Evolutionary conservation across 2,329 filamentous ascomycete genomes (phyloP).

Genomic region (Aureobasidium sp.): DNA sequence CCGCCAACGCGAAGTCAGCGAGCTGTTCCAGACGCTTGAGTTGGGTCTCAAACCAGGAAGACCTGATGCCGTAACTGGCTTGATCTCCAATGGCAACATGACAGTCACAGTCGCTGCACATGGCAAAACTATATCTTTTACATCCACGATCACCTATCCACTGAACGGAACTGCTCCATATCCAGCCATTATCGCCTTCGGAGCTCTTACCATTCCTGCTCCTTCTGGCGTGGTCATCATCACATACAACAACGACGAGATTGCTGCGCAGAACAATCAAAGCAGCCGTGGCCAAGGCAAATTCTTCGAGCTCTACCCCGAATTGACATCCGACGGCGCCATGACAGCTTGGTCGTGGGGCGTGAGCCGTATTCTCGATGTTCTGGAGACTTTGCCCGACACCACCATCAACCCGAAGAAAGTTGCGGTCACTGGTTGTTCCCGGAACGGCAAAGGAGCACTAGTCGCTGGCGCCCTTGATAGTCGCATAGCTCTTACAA

Average conservation of each 20-base stretch:
- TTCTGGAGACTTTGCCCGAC: conserved; percentile 42
- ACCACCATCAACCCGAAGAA: conserved; percentile 34
- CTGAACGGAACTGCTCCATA: conserved; percentile 39
- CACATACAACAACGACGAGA: conserved; percentile 50
- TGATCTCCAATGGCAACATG: conserved; percentile 24
- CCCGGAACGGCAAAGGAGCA: conserved; percentile 55
- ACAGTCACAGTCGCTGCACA: conserved; percentile 27
- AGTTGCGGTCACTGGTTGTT: conserved; percentile 53
- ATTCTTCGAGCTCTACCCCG: conserved; percentile 53
- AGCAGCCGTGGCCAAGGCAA: conserved; percentile 46
- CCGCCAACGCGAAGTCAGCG: conserved; percentile 29
- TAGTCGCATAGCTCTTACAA: conserved; percentile 49
- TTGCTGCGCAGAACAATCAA: conserved; percentile 40
- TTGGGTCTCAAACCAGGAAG: conserved; percentile 30
- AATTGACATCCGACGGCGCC: conserved; percentile 46
- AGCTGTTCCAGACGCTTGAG: conserved; percentile 28
- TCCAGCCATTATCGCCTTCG: conserved; percentile 51
- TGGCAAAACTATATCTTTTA: conserved; percentile 29
- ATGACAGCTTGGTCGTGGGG: conserved; percentile 57
- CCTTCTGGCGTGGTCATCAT: conserved; percentile 48
- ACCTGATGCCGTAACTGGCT: conserved; percentile 25
- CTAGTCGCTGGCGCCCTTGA: conserved; percentile 53
- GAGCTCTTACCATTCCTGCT: conserved; percentile 46
- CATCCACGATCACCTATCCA: conserved; percentile 29
- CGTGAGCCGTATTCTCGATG: conserved; percentile 52